phyloP scores from a whole-genome alignment of 257 asterid genomes.

The Gardenia jasminoides region DNA sequence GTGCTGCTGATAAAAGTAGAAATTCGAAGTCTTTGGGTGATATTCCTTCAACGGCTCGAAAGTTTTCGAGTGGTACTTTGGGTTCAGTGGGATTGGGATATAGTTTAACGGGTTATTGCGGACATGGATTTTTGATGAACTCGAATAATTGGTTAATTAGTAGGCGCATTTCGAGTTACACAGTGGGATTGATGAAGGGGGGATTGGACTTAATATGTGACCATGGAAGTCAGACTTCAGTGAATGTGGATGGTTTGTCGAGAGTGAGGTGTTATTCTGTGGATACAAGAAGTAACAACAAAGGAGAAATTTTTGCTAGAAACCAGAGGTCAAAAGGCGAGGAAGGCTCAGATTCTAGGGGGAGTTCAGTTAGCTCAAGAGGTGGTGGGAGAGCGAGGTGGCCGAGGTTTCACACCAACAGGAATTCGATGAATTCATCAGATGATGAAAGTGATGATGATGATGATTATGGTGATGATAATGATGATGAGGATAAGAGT shows the following conservation, averaged over 20 bases:
- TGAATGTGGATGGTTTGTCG: slow-evolving; percentile 24
- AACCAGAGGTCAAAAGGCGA: slow-evolving; percentile 32
- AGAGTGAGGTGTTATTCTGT: slow-evolving; percentile 40
- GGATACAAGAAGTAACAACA: slow-evolving; percentile 23
- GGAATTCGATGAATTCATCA: slow-evolving; percentile 33
- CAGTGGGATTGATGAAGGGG: slow-evolving; percentile 11
- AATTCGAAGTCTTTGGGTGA: slow-evolving; percentile 3
- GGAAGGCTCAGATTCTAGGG: slow-evolving; percentile 25
- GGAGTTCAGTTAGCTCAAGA: slow-evolving; percentile 20
- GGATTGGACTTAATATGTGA: slow-evolving; percentile 23
- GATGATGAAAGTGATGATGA: slow-evolving; percentile 47
- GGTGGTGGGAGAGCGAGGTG: slow-evolving; percentile 34
- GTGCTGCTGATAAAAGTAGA: neutral
- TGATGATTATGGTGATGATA: slow-evolving; percentile 17
- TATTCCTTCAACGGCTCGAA: slow-evolving; percentile 31
- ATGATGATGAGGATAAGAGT: slow-evolving; percentile 29
- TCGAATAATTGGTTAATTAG: slow-evolving; percentile 16
- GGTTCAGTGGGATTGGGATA: slow-evolving; percentile 13
- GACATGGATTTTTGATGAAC: slow-evolving; percentile 17
- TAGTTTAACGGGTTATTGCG: slow-evolving; percentile 24
- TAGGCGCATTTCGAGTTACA: neutral
- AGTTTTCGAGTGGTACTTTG: slow-evolving; percentile 43
- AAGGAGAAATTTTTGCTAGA: slow-evolving; percentile 32
- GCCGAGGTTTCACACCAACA: slow-evolving; percentile 52
- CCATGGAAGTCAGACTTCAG: slow-evolving; percentile 24